These are phyloP conservation scores for Hyphopichia pseudoburtonii DNA, from an alignment of 1,139 yeast species.

Conservation along the genomic window DNA sequence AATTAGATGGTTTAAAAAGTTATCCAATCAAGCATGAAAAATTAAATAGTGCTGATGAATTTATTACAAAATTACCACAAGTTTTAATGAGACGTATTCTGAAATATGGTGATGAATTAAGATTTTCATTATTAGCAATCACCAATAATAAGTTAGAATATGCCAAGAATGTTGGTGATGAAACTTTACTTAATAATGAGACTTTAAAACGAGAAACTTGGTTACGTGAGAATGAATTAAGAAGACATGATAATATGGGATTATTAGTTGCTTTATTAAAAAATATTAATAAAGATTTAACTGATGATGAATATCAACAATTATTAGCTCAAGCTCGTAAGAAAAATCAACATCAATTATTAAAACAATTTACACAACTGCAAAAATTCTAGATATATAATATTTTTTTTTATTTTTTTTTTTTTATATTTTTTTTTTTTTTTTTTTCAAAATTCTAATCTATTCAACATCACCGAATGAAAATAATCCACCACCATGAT, in stretches of 20 bases:
- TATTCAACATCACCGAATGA: slow-evolving; percentile 38
- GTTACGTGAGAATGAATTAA: slow-evolving; percentile 42
- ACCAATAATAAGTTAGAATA: slow-evolving; percentile 50
- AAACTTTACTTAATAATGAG: slow-evolving; percentile 24
- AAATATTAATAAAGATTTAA: slow-evolving; percentile 31
- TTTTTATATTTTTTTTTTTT: background rate
- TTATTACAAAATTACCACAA: slow-evolving; percentile 41
- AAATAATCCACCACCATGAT: slow-evolving; percentile 46
- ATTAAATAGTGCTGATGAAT: slow-evolving; percentile 41
- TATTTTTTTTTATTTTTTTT: too few species aligned
- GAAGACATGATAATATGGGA: slow-evolving; percentile 59
- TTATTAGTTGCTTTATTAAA: slow-evolving; percentile 49
- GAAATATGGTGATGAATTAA: slow-evolving; percentile 50
- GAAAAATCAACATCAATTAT: slow-evolving; percentile 14
- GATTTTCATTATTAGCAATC: slow-evolving; percentile 61
- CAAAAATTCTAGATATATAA: background rate
- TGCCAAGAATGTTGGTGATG: slow-evolving; percentile 39
- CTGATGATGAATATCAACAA: slow-evolving; percentile 48
- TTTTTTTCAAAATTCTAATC: background rate
- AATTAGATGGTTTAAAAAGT: slow-evolving; percentile 65
- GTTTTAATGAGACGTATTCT: slow-evolving; percentile 48
- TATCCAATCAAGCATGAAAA: slow-evolving; percentile 56
- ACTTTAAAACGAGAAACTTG: slow-evolving; percentile 36
- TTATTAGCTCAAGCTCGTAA: slow-evolving; percentile 33
- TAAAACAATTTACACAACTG: slow-evolving; percentile 6